These are phyloP conservation scores for Saccharomycopsis sp. DNA, from an alignment of 805 yeast genomes.

Conservation along the genomic window DNA sequence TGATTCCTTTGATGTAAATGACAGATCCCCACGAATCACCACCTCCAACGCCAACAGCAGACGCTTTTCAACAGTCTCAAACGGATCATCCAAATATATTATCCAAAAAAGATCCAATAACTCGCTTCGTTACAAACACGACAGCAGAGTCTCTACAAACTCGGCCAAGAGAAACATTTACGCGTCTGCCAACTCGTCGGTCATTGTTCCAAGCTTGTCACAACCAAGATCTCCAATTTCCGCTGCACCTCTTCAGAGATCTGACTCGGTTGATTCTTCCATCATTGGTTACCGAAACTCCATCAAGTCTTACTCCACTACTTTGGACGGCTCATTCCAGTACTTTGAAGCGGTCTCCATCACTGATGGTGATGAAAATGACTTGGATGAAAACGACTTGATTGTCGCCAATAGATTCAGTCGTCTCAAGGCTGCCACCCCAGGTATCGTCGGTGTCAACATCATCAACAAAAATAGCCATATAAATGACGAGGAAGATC, in stretches of 20 bases:
- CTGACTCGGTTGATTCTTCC: constrained; percentile 12
- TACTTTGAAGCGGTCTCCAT: constrained; percentile 19
- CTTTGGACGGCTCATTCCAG: constrained; percentile 5
- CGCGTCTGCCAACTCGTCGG: background rate
- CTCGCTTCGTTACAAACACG: constrained; percentile 1
- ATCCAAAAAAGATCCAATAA: constrained; percentile 10
- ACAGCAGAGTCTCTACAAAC: background rate
- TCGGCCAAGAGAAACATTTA: background rate
- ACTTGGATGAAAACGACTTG: constrained; percentile 1
- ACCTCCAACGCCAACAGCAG: background rate
- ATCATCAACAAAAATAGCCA: constrained; percentile 11
- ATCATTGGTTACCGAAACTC: constrained; percentile 18
- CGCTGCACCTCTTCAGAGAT: constrained; percentile 5
- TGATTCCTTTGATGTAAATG: constrained; percentile 7
- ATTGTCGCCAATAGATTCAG: constrained; percentile 6
- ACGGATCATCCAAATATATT: constrained; percentile 6
- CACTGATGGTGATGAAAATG: constrained; percentile 11
- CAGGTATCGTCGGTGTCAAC: constrained; percentile 18
- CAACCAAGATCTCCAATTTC: no score
- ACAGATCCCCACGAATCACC: no score
- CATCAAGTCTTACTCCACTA: constrained; percentile 11
- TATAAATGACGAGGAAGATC: constrained; percentile 8
- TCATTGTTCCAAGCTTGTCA: constrained; percentile 3
- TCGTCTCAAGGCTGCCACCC: constrained; percentile 3
- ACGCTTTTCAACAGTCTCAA: constrained; percentile 10